These are phyloP conservation scores for Naegleria fowleri DNA, from an alignment of 208 protist genomes.

Conservation along the genomic window DNA sequence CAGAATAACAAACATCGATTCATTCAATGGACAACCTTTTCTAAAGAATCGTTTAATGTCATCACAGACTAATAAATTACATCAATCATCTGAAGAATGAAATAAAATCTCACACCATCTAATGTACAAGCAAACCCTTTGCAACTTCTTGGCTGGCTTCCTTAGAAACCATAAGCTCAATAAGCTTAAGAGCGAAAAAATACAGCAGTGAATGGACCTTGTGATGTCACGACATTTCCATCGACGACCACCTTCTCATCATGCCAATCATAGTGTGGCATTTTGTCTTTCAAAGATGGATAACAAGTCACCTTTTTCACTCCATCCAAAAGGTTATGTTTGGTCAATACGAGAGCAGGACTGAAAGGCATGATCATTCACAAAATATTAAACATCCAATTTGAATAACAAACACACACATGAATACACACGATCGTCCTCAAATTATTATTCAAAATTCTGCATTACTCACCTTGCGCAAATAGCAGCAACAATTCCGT, in stretches of 20 bases:
- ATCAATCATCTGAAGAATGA: too few species aligned
- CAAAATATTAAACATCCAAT: too few species aligned
- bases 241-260: conserved; percentile 26
- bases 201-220: conserved; percentile 18
- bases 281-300: conserved; percentile 19
- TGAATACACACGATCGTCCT: too few species aligned
- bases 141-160: background rate
- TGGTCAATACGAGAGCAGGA: conserved; percentile 35
- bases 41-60: too few species aligned
- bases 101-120: too few species aligned
- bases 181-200: background rate
- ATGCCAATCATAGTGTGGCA: background rate
- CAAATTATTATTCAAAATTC: too few species aligned
- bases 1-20: too few species aligned
- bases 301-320: conserved; percentile 36
- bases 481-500: conserved; percentile 29
- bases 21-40: too few species aligned
- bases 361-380: too few species aligned
- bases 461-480: conserved; percentile 31
- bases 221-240: conserved; percentile 22
- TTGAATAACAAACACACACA: too few species aligned
- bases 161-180: background rate
- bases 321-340: conserved; percentile 26
- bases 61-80: too few species aligned
- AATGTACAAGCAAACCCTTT: background rate